Base-by-base conservation (phyloP, 805 yeast species). In the Yarrowia bubula region DNA sequence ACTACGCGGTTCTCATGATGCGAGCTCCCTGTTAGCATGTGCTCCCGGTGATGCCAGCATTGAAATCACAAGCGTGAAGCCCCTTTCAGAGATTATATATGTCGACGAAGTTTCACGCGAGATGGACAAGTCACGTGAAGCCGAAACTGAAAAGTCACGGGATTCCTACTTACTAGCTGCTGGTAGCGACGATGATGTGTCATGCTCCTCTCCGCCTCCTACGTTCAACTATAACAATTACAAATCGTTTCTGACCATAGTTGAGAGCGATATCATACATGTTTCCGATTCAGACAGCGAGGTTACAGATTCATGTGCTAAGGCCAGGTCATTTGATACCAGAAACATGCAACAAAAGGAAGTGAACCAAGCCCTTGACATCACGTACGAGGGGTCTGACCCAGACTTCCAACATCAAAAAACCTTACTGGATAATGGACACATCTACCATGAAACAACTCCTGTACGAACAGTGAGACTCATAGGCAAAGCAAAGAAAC, bases 181-280 rank as follows among this genome's bases (percentile, higher is more conserved):
- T 46, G 37, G 18, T 4, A 48, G 53, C 10, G 32, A 48, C 13
- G 10, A 35, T 1, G 39, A 48, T 9, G 14, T 5, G 1, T 38
- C 37, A 5, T n/a, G 15, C 47, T 8, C 14, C n/a, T 55, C 61
- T 32, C 61, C 31, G 8, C 61, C 61, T 3, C 17, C 61, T 3
- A n/a, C 47, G 5, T 14, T 55, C 8, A 55, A 55, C 38, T 55
- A 55, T 31, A 55, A 55, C 39, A 55, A 55, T n/a, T 55, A 55
- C 47, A 38, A 41, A 8, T 55, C 61, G 1, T 55, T 55, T 32
- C 13, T 39, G 38, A 15, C 37, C 2, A 42, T 55, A 3, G 9
- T 15, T 8, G 47, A 39, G 8, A 55, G n/a, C 14, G 8, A 22
- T 17, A 37, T 55, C 14, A 38, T 31, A n/a, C 38, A 31, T 6